A percentile compares a stretch with the other conserved stretches of the same genome.
These are phyloP conservation scores for Sanghuangporus sanghuang DNA, from an alignment of 1,284 basidiomycete species.

Conservation along the genomic window DNA sequence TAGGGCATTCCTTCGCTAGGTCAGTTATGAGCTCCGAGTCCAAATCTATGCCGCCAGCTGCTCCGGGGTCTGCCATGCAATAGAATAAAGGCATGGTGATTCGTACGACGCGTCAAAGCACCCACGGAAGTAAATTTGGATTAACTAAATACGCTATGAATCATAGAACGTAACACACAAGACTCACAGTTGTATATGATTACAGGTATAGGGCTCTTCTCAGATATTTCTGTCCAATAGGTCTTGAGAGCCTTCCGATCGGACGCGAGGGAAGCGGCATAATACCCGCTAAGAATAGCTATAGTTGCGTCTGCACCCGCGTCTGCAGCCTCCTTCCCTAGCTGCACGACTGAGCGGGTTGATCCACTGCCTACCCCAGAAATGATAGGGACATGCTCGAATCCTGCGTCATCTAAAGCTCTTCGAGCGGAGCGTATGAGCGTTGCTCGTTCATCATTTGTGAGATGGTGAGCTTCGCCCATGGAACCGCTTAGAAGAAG, in stretches of 20 bases:
- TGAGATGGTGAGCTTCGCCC: conserved; percentile 80
- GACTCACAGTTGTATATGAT: conserved; percentile 86
- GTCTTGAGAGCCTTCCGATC: conserved; percentile 68
- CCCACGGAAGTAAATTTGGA: background rate
- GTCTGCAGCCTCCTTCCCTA: conserved; percentile 68
- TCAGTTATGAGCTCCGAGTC: conserved; percentile 83
- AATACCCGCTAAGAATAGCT: conserved; percentile 85
- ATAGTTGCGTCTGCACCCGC: conserved; percentile 84
- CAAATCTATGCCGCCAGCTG: conserved; percentile 79
- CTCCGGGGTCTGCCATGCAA: conserved; percentile 60
- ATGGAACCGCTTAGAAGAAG: conserved; percentile 81
- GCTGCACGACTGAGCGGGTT: conserved; percentile 74
- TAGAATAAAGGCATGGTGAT: conserved; percentile 13
- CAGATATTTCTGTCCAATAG: conserved; percentile 74
- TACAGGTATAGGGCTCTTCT: conserved; percentile 79
- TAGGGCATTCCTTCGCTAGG: conserved; percentile 67
- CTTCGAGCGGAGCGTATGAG: conserved; percentile 70
- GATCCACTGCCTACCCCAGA: conserved; percentile 80
- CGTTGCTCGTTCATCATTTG: conserved; percentile 62
- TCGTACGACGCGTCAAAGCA: background rate
- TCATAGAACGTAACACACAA: conserved; percentile 7
- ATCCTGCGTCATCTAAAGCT: conserved; percentile 64
- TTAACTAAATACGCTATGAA: background rate
- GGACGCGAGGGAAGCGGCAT: conserved; percentile 62
- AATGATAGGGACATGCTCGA: conserved; percentile 63